Evolutionary conservation across 352 stramenopile genomes (phyloP).

Genomic region (Globisporangium perplexum): DNA sequence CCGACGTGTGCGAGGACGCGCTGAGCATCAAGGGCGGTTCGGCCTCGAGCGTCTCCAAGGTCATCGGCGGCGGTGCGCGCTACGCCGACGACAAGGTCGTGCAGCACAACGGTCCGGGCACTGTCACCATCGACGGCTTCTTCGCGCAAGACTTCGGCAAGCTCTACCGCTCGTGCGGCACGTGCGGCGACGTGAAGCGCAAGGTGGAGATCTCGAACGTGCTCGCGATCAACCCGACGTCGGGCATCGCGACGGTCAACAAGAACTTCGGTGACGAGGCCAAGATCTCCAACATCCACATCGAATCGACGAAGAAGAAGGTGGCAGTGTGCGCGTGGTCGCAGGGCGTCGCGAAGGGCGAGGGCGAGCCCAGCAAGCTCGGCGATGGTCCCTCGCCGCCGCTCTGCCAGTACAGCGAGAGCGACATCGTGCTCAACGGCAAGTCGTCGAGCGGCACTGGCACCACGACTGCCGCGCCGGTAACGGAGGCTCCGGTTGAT

Average conservation of each 20-base stretch:
- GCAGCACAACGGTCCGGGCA: slow-evolving; percentile 21
- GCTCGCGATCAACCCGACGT: slow-evolving; percentile 18
- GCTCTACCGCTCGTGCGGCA: slow-evolving; percentile 28
- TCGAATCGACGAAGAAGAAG: slow-evolving; percentile 14
- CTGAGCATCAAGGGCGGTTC: slow-evolving; percentile 23
- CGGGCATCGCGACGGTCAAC: slow-evolving; percentile 24
- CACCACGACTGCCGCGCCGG: not conserved
- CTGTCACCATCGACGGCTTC: slow-evolving; percentile 26
- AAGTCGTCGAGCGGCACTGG: slow-evolving; percentile 1
- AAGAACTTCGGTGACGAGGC: slow-evolving; percentile 23
- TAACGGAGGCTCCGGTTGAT: not conserved
- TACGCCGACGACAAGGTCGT: slow-evolving; percentile 28
- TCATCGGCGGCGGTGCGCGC: slow-evolving; percentile 21
- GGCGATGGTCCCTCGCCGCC: slow-evolving; percentile 19
- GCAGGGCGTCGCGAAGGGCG: slow-evolving; percentile 19
- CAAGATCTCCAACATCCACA: slow-evolving; percentile 18
- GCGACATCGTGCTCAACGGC: slow-evolving; percentile 7
- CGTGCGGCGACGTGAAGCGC: slow-evolving; percentile 18
- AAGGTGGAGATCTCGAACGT: slow-evolving; percentile 23
- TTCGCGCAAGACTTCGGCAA: slow-evolving; percentile 24
- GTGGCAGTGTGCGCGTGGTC: slow-evolving; percentile 21
- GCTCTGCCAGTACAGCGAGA: slow-evolving; percentile 10
- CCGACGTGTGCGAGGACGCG: slow-evolving; percentile 25
- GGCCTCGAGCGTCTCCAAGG: slow-evolving; percentile 14
- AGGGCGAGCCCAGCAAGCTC: slow-evolving; percentile 12